Evolutionary conservation across 2,329 filamentous ascomycete species (phyloP).

Genomic region (Pyricularia grisea): DNA sequence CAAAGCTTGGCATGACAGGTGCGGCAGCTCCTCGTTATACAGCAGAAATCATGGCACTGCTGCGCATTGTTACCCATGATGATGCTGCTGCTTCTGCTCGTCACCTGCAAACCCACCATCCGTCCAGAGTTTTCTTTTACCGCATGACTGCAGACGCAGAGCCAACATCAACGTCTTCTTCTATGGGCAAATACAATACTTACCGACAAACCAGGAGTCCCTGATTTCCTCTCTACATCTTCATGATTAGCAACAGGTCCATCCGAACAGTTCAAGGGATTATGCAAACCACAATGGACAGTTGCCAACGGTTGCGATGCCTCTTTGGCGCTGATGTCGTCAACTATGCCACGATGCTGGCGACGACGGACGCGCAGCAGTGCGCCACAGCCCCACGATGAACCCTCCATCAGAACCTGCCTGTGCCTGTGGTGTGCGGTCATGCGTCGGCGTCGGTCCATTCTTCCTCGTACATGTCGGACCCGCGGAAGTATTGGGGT

Average conservation of each 20-base stretch:
- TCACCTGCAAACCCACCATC: not conserved
- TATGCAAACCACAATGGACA: not conserved
- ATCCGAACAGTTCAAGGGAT: not conserved
- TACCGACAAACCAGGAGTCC: not conserved
- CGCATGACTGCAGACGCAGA: not conserved
- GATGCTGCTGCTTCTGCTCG: not conserved
- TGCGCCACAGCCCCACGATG: not conserved
- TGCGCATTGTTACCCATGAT: not conserved
- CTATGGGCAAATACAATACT: not conserved
- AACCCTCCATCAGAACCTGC: not conserved
- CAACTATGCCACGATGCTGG: not conserved
- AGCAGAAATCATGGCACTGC: not conserved
- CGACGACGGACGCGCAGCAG: not conserved
- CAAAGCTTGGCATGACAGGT: not conserved
- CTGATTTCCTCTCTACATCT: not conserved
- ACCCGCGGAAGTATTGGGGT: not conserved
- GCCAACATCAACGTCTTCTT: not conserved
- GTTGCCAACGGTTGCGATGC: not conserved
- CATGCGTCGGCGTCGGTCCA: not conserved
- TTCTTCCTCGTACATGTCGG: not conserved
- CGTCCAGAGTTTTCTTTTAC: not conserved
- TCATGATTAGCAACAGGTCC: not conserved
- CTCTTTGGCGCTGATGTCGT: not conserved
- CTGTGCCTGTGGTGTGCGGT: not conserved
- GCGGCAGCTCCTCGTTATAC: too few species aligned